phyloP scores from a whole-genome alignment of 352 stramenopile genomes.

The Phytophthora capsici region DNA sequence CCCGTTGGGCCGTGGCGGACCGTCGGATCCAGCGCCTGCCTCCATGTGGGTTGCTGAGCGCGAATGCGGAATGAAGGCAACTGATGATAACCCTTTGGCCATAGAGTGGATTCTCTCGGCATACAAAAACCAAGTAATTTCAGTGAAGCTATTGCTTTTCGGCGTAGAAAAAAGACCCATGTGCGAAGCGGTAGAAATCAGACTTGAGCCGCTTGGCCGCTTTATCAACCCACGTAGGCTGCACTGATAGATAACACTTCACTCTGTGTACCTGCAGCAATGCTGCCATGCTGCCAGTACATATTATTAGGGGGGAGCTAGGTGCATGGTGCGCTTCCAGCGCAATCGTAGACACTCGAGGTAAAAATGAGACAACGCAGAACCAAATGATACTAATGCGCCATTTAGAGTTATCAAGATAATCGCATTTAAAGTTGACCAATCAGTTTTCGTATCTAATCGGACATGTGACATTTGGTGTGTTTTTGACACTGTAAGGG shows the following conservation, averaged over 20 bases:
- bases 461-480: no score
- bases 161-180: slow-evolving; percentile 6
- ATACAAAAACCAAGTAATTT: slow-evolving; percentile 29
- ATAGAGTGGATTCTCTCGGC: slow-evolving; percentile 27
- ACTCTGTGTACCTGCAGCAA: neutral
- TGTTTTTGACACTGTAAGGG: no score
- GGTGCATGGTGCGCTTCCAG: neutral
- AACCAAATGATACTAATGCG: no score
- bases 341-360: neutral
- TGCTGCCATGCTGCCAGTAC: no score
- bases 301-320: neutral
- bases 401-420: no score
- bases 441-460: no score
- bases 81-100: neutral
- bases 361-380: neutral
- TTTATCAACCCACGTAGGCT: slow-evolving; percentile 4
- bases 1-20: neutral
- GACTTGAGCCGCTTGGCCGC: neutral
- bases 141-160: slow-evolving; percentile 1
- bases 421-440: no score
- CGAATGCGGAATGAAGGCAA: slow-evolving; percentile 12
- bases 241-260: no score
- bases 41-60: slow-evolving; percentile 14
- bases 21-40: slow-evolving; percentile 14
- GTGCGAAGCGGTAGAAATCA: slow-evolving; percentile 17